phyloP scores from a whole-genome alignment of 805 yeast species.

The Barnettozyma wickerhamii region DNA sequence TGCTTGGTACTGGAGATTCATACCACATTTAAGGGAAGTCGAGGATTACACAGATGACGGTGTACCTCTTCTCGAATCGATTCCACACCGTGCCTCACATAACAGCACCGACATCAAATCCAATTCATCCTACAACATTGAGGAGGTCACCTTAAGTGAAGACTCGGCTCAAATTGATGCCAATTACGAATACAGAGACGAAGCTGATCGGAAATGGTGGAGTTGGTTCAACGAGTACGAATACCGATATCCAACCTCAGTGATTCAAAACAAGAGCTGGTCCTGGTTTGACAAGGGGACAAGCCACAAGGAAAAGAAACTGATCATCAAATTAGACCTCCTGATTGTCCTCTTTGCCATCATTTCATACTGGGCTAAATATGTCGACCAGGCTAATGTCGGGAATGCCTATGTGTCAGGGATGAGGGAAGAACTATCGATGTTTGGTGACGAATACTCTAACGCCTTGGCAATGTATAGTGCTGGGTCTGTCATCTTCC shows the following conservation, averaged over 20 bases:
- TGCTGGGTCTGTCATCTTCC: slow-evolving; percentile 57
- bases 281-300: slow-evolving; percentile 51
- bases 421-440: slow-evolving; percentile 37
- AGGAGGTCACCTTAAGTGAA: no score
- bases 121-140: background rate
- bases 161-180: no score
- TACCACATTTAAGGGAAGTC: background rate
- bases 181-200: slow-evolving; percentile 32
- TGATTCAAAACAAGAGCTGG: slow-evolving; percentile 33
- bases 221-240: slow-evolving; percentile 54
- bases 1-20: slow-evolving; percentile 1
- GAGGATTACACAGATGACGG: background rate
- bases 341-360: slow-evolving; percentile 49
- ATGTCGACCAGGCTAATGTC: slow-evolving; percentile 37
- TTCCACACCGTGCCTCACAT: background rate
- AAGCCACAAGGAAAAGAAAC: slow-evolving; percentile 38
- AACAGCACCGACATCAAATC: background rate
- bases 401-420: slow-evolving; percentile 44
- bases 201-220: slow-evolving; percentile 38
- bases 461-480: slow-evolving; percentile 54
- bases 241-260: slow-evolving; percentile 40
- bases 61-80: background rate
- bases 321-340: slow-evolving; percentile 46
- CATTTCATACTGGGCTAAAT: slow-evolving; percentile 60
- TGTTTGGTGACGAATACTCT: slow-evolving; percentile 56